Base-by-base conservation (phyloP, 768 basidiomycete genomes). In the Suillus tomentosus region DNA sequence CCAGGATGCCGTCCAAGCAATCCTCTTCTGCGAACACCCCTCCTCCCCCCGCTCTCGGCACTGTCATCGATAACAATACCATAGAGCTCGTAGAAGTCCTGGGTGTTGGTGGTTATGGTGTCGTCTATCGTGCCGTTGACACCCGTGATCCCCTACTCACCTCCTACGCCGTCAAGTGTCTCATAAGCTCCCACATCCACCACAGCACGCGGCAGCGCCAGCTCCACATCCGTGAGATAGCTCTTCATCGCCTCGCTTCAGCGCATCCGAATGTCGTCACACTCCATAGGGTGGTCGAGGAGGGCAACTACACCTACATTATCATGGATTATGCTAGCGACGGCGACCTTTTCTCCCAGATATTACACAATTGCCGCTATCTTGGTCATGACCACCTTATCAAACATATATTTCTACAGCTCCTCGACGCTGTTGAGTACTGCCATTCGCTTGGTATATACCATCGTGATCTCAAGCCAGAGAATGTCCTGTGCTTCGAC, bases 401-500 rank as follows among this genome's bases (percentile, higher is more conserved):
- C 79, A 92, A 89, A 72, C 84, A 87, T 66, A 89, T 96, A 67
- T 99, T 98, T 79, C 81, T 95, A 62, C 96, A 99, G 76, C 85
- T 99, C 68, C 82, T 98, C 69, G 94, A 96, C 71, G 93, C 94
- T 7, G 91, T 98, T 72, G 90, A 94, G 69, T 91, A 95, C 77
- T 95, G 94, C 76, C 96, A 99, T 76, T 85, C 85, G 22, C 81
- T 92, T 56, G 93, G 93, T 53, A 94, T 99, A 71, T 96, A 92
- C 79, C 96, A 99, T 75, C 92, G 96, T 53, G 96, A 99, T 75
- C 80, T 99, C 72, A 99, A 99, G 81, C 96, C 96, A 5, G 96
- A 99, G 80, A 97, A 94, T 74, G 87, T 97, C 63, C 81, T 98
- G 54, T 96, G 94, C 76, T 91, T 89, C 80, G 84, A 89, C 74